phyloP scores from a whole-genome alignment of 2,329 filamentous ascomycete species.

The Pleoardoris graminearum region DNA sequence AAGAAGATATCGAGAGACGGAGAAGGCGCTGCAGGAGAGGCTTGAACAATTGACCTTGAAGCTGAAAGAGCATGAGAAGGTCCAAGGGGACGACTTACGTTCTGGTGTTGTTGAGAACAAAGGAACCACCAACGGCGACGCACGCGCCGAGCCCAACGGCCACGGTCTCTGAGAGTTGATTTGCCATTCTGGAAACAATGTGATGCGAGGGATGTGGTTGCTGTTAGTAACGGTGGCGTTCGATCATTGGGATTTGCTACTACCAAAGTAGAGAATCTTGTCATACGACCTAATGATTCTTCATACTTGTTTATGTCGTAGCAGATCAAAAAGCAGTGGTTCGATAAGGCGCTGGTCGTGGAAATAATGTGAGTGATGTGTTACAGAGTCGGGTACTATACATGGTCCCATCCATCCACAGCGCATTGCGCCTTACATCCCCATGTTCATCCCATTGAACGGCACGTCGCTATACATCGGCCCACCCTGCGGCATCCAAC shows the following conservation, averaged over 20 bases:
- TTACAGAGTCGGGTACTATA: neutral
- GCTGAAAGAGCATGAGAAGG: slow-evolving; percentile 21
- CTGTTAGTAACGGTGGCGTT: too few species aligned
- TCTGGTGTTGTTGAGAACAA: neutral
- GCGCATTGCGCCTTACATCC: neutral
- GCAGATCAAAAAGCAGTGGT: too few species aligned
- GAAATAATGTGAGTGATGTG: neutral
- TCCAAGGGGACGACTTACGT: neutral
- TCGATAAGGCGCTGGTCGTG: too few species aligned
- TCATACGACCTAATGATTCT: too few species aligned
- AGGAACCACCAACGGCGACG: neutral
- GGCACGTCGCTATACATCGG: slow-evolving; percentile 31
- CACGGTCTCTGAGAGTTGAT: neutral
- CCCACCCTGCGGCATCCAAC: slow-evolving; percentile 34
- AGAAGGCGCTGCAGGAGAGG: slow-evolving; percentile 32
- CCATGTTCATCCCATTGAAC: slow-evolving; percentile 19
- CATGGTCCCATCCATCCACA: neutral
- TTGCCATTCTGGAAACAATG: too few species aligned
- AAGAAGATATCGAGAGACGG: slow-evolving; percentile 28
- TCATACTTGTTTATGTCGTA: too few species aligned
- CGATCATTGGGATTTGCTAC: too few species aligned
- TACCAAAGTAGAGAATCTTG: too few species aligned
- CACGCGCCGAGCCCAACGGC: neutral
- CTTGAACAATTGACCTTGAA: slow-evolving; percentile 36
- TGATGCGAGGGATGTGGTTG: too few species aligned